Conservation (phyloP, 495 filamentous ascomycete genomes). For the Annulohypoxylon nitens region DNA sequence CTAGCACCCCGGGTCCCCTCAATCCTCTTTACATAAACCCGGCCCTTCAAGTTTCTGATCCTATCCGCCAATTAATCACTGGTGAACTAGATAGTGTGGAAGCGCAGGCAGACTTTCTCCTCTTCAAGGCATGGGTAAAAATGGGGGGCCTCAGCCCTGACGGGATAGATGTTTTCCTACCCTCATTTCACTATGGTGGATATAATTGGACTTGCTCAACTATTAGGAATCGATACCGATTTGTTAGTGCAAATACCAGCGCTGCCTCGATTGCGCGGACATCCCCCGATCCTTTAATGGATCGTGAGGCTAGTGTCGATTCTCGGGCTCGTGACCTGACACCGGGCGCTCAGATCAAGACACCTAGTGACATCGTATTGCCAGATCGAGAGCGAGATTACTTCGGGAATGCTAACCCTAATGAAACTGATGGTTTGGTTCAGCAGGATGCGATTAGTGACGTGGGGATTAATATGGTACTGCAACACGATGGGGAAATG, state of each 20-base stretch:
- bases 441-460: conserved; percentile 39
- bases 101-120: conserved; percentile 58
- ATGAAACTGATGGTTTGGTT: conserved; percentile 32
- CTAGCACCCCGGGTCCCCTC: conserved; percentile 64
- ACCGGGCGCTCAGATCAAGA: conserved; percentile 41
- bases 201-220: conserved; percentile 74
- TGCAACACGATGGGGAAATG: conserved; percentile 48
- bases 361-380: conserved; percentile 47
- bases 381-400: conserved; percentile 55
- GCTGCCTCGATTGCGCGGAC: conserved; percentile 46
- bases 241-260: conserved; percentile 66
- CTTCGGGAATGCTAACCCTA: conserved; percentile 51
- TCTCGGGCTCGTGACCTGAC: conserved; percentile 46
- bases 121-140: conserved; percentile 74
- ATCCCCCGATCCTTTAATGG: conserved; percentile 53
- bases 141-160: conserved; percentile 63
- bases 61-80: conserved; percentile 64
- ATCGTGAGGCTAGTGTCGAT: conserved; percentile 45
- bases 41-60: conserved; percentile 63
- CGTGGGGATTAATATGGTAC: conserved; percentile 21
- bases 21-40: conserved; percentile 71
- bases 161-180: conserved; percentile 59
- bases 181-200: conserved; percentile 67
- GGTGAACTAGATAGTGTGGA: conserved; percentile 55
- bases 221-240: conserved; percentile 70